Percentiles rank a stretch among this genome's conserved stretches.
These are phyloP conservation scores for Meripilus lineatus DNA, from an alignment of 1,284 basidiomycete genomes.

Conservation along the genomic window DNA sequence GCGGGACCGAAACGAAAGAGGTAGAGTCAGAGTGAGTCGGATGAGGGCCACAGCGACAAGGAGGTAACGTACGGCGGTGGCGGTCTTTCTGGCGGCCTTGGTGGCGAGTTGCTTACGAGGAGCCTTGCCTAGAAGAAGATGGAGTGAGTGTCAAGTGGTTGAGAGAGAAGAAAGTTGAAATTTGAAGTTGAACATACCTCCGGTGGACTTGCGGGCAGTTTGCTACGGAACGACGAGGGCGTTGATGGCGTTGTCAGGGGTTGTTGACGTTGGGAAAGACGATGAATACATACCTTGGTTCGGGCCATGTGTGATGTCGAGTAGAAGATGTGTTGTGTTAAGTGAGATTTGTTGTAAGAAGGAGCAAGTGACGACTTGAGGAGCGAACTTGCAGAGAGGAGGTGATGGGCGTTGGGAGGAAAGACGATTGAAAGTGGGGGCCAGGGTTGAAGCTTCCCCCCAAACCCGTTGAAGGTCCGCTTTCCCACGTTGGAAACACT, in stretches of 20 bases:
- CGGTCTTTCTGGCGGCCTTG: slow-evolving; percentile 85
- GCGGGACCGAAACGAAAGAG: too few relatives aligned
- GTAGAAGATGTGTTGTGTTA: slow-evolving; percentile 19
- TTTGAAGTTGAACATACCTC: slow-evolving; percentile 46
- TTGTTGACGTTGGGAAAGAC: slow-evolving; percentile 12
- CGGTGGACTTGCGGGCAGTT: slow-evolving; percentile 81
- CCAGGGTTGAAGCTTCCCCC: slow-evolving; percentile 9
- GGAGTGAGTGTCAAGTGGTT: slow-evolving; percentile 15
- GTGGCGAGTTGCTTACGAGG: slow-evolving; percentile 89
- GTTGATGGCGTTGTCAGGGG: slow-evolving; percentile 4
- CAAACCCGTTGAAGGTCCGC: slow-evolving; percentile 26
- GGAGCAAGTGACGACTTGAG: slow-evolving; percentile 15
- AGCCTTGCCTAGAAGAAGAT: slow-evolving; percentile 57
- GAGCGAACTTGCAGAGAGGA: slow-evolving; percentile 24
- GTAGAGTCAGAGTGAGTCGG: slow-evolving; percentile 14
- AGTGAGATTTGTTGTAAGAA: slow-evolving; percentile 11
- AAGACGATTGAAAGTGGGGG: slow-evolving; percentile 15
- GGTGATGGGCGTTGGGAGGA: slow-evolving; percentile 19
- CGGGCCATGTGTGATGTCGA: slow-evolving; percentile 53
- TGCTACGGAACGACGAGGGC: slow-evolving; percentile 41
- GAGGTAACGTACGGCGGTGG: slow-evolving; percentile 49
- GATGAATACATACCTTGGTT: slow-evolving; percentile 54
- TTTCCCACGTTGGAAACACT: slow-evolving; percentile 25
- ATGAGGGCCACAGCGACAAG: background rate
- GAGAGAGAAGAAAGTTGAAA: background rate